Percentiles rank a stretch among this genome's conserved stretches.
phyloP scores from a whole-genome alignment of 805 yeast genomes.

The Kazachstania bromeliacearum region DNA sequence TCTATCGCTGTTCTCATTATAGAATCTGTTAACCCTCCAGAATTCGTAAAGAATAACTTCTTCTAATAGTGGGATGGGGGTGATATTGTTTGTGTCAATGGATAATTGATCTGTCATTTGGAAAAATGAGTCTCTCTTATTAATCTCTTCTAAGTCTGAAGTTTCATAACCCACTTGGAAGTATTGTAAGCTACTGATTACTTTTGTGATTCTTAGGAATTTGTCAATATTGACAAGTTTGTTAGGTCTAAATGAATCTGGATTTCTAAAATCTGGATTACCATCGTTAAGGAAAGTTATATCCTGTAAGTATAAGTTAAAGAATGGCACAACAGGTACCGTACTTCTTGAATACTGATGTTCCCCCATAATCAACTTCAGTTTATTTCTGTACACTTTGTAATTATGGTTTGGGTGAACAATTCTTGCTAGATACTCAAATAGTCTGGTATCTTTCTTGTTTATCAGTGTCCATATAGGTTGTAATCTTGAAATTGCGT shows the following conservation, averaged over 20 bases:
- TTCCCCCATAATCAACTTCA: conserved; percentile 42
- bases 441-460: conserved; percentile 51
- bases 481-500: conserved; percentile 54
- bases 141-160: conserved; percentile 5
- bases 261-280: conserved; percentile 57
- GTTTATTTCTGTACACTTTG: conserved; percentile 53
- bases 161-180: conserved; percentile 51
- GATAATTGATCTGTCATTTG: conserved; percentile 19
- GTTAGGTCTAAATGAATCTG: conserved; percentile 39
- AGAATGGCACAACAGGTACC: conserved; percentile 66
- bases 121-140: conserved; percentile 21
- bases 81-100: conserved; percentile 23
- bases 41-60: conserved; percentile 56
- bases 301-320: conserved; percentile 67
- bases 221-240: conserved; percentile 64
- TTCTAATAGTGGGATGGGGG: conserved; percentile 31
- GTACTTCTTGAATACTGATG: conserved; percentile 26
- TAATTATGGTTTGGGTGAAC: conserved; percentile 71
- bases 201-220: conserved; percentile 54
- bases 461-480: conserved; percentile 50
- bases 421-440: conserved; percentile 54
- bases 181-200: conserved; percentile 56
- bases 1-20: conserved; percentile 53
- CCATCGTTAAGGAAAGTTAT: conserved; percentile 76
- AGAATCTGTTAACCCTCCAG: conserved; percentile 58